Percentiles rank a stretch among this genome's conserved stretches.
These are phyloP conservation scores for Cercophora sp. DNA, from an alignment of 495 filamentous ascomycete species.

Conservation along the genomic window DNA sequence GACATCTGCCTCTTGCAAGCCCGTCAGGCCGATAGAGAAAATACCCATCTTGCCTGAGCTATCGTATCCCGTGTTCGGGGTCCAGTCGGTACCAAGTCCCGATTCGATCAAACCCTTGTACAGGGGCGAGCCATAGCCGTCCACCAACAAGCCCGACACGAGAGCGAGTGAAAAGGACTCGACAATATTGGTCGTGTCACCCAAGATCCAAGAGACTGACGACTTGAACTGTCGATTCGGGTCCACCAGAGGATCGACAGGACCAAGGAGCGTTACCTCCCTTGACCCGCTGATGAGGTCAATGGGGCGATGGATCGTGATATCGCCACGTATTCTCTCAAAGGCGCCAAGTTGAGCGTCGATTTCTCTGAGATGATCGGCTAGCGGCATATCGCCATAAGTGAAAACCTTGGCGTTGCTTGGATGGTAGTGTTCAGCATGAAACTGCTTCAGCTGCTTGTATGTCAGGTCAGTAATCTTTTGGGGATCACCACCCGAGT, in stretches of 20 bases:
- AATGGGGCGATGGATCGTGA: slow-evolving; percentile 70
- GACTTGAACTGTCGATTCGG: slow-evolving; percentile 87
- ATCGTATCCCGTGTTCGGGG: slow-evolving; percentile 89
- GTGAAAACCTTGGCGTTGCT: slow-evolving; percentile 94
- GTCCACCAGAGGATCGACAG: slow-evolving; percentile 82
- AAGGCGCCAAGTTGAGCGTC: slow-evolving; percentile 68
- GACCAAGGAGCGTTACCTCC: slow-evolving; percentile 69
- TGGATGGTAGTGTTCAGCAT: slow-evolving; percentile 88
- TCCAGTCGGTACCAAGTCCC: slow-evolving; percentile 87
- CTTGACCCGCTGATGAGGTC: slow-evolving; percentile 63
- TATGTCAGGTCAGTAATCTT: slow-evolving; percentile 95
- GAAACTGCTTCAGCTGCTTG: slow-evolving; percentile 78
- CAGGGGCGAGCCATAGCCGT: slow-evolving; percentile 92
- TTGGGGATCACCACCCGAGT: slow-evolving; percentile 91
- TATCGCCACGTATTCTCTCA: slow-evolving; percentile 61
- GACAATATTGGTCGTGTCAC: slow-evolving; percentile 71
- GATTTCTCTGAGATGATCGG: slow-evolving; percentile 72
- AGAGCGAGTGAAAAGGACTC: slow-evolving; percentile 84
- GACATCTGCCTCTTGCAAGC: slow-evolving; percentile 74
- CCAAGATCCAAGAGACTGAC: slow-evolving; percentile 87
- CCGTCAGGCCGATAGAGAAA: slow-evolving; percentile 86
- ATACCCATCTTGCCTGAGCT: slow-evolving; percentile 68
- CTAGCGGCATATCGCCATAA: slow-evolving; percentile 88
- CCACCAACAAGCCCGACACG: slow-evolving; percentile 74
- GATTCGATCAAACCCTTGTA: slow-evolving; percentile 89